phyloP scores from a whole-genome alignment of 23 red algal genomes.

The Gracilariopsis chorda region DNA sequence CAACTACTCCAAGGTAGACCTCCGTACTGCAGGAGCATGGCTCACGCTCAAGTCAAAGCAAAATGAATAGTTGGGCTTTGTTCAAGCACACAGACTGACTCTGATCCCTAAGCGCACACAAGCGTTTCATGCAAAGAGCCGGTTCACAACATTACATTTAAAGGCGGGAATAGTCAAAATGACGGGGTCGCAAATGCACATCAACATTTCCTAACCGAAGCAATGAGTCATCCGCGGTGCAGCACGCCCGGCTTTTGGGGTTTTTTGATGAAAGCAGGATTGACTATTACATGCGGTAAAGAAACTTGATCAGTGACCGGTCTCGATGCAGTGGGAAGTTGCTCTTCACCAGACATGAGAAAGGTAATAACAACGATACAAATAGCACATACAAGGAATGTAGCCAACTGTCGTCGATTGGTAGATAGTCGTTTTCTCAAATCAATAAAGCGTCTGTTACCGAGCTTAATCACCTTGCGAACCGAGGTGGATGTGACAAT shows the following conservation, averaged over 20 bases:
- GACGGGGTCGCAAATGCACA: too few species aligned
- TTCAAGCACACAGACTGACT: too few species aligned
- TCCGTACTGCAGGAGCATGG: too few species aligned
- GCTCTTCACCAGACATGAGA: constrained; percentile 47
- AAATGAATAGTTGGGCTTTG: too few species aligned
- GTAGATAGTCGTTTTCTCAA: not conserved
- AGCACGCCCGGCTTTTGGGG: not conserved
- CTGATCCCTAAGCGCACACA: too few species aligned
- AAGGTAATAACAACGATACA: constrained; percentile 33
- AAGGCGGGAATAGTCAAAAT: too few species aligned
- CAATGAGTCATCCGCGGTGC: too few species aligned
- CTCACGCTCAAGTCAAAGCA: too few species aligned
- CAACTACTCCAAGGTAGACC: too few species aligned
- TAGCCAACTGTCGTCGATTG: not conserved
- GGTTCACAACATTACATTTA: too few species aligned
- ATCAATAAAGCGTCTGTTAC: constrained; percentile 27
- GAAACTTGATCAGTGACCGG: not conserved
- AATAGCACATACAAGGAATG: not conserved
- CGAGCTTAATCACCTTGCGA: constrained; percentile 20
- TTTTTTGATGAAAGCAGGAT: constrained; percentile 41
- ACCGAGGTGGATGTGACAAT: not conserved
- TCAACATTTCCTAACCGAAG: too few species aligned
- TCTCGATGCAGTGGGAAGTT: not conserved
- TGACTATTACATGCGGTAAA: constrained; percentile 54
- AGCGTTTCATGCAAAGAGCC: too few species aligned